Percentiles rank a stretch among this genome's conserved stretches.
phyloP scores from a whole-genome alignment of 2,329 filamentous ascomycete genomes.

The Penicillium sp. region DNA sequence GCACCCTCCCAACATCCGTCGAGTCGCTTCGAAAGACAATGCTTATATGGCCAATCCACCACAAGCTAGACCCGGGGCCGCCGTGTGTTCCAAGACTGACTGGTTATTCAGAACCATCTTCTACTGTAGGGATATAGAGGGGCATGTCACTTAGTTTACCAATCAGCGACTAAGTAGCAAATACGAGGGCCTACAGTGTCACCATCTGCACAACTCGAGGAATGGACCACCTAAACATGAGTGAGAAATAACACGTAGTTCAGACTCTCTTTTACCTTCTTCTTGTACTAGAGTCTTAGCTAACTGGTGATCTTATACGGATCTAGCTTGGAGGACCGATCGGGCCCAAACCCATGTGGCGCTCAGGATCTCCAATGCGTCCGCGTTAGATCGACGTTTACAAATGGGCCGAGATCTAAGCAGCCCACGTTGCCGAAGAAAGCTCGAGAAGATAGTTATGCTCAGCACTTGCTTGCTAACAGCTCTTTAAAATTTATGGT shows the following conservation, averaged over 20 bases:
- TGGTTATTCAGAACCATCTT: not conserved
- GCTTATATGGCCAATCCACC: not conserved
- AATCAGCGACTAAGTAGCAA: not conserved
- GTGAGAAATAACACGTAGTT: not conserved
- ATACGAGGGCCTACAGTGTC: not conserved
- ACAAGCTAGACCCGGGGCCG: not conserved
- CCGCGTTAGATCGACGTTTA: not conserved
- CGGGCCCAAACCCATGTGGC: constrained; percentile 1
- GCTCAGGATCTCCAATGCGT: constrained; percentile 4
- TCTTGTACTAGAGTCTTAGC: not conserved
- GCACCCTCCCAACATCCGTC: not conserved
- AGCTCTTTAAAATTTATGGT: not conserved
- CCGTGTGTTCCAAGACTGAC: not conserved
- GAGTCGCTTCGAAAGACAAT: not conserved
- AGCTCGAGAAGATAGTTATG: not conserved
- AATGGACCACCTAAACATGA: not conserved
- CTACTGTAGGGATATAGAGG: not conserved
- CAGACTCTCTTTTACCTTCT: not conserved
- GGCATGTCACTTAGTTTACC: not conserved
- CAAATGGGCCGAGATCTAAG: not conserved
- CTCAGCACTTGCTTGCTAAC: not conserved
- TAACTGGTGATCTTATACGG: not conserved
- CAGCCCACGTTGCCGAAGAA: not conserved
- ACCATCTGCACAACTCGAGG: not conserved
- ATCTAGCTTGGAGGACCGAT: not conserved